Evolutionary conservation across 768 basidiomycete species (phyloP), one percentile per base, ranked within the genome.

Genomic region (Suillus alpinus): DNA sequence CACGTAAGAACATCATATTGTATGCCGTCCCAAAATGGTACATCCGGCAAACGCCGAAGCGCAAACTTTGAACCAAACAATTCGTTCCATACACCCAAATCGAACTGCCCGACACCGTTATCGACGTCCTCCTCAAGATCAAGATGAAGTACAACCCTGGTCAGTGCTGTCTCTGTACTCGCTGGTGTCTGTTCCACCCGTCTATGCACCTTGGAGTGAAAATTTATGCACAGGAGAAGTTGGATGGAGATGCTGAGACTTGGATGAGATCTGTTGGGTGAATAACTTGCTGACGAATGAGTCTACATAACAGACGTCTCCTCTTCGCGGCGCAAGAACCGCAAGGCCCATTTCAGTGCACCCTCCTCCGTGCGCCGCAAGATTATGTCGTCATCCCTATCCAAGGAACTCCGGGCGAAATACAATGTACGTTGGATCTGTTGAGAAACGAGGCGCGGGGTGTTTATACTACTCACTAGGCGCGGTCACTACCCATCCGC

Each of bases 281-380:
- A 63, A 57, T 51, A 62, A 65, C 57, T 65, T 74, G 62, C 77
- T 81, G 64, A 81, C 65, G 63, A 63, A 60, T 66, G 55, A 49
- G 23, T 63, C 64, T 51, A 66, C 57, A 32, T 61, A 32, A 52
- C 68, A 95, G 94, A 92, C 73, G 86, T 91, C 72, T 92, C 94
- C 66, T 92, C 91, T 67, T 94, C 93, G 71, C 88, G 95, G 76
- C 93, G 97, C 86, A 98, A 98, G 87, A 86, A 89, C 71, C 94
- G 95, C 82, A 98, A 97, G 87, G 91, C 91, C 67, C 97, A 99
- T 85, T 98, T 98, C 79, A 83, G 83, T 57, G 96, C 96, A 46
- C 93, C 96, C 55, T 98, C 96, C 49, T 94, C 92, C 53, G 81
- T 93, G 70, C 92, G 96, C 76, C 89, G 97, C 76, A 95, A 92